A percentile compares a stretch with the other conserved stretches of the same genome.
Evolutionary conservation across 371 early-diverging fungal species (phyloP).

Genomic region (Mortierella sp.): DNA sequence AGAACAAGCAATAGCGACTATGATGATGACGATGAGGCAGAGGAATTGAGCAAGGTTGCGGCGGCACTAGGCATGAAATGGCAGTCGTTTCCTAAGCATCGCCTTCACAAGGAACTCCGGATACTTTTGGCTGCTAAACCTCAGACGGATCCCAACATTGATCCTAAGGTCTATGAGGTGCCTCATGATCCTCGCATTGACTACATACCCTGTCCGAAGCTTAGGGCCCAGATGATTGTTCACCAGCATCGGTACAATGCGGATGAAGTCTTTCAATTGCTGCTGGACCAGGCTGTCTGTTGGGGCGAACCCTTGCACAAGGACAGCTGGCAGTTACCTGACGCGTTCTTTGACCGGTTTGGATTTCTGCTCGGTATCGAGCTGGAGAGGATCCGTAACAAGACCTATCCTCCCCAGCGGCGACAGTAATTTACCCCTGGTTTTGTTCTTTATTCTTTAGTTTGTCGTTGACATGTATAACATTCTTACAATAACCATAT

Average conservation of each 20-base stretch:
- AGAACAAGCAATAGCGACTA: not conserved
- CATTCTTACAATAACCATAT: not conserved
- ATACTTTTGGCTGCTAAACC: conserved; percentile 14
- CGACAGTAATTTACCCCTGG: not conserved
- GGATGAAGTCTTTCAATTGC: conserved; percentile 62
- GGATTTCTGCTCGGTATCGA: conserved; percentile 57
- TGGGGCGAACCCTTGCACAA: conserved; percentile 64
- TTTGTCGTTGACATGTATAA: not conserved
- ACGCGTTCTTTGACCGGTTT: conserved; percentile 64
- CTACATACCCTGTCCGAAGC: conserved; percentile 62
- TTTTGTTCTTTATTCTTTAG: not conserved
- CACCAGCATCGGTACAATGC: conserved; percentile 64
- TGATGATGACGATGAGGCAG: conserved; percentile 4
- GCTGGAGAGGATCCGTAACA: conserved; percentile 31
- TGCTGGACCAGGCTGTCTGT: conserved; percentile 59
- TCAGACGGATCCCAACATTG: conserved; percentile 33
- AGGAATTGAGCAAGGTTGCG: conserved; percentile 7
- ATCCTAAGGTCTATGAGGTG: conserved; percentile 53
- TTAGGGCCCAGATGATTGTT: conserved; percentile 69
- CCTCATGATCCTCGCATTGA: conserved; percentile 71
- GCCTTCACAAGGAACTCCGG: conserved; percentile 21
- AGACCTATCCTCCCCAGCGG: conserved; percentile 24
- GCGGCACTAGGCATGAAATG: conserved; percentile 9
- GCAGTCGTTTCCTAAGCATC: conserved; percentile 11
- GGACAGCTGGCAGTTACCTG: conserved; percentile 65